Conservation (phyloP, 768 basidiomycete genomes). For the Amanita phalloides region DNA sequence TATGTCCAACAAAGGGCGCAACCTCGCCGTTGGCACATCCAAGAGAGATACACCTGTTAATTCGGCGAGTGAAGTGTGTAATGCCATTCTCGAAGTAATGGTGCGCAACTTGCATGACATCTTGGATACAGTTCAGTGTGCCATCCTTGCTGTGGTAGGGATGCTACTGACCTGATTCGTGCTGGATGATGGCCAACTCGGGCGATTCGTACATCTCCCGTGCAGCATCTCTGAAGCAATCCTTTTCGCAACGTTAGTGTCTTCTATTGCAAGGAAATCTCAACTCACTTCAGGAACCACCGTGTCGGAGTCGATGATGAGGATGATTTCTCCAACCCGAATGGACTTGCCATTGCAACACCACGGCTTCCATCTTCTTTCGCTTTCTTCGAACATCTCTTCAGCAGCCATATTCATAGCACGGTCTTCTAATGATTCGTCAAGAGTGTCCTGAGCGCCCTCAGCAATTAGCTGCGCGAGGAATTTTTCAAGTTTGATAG, state of each 20-base stretch:
- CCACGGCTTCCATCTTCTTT: constrained; percentile 51
- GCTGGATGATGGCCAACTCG: constrained; percentile 82
- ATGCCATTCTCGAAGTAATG: constrained; percentile 90
- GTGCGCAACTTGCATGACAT: constrained; percentile 82
- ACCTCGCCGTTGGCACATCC: constrained; percentile 75
- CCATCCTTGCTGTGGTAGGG: not conserved
- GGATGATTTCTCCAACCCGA: constrained; percentile 67
- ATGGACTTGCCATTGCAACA: constrained; percentile 65
- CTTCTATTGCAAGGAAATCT: no score
- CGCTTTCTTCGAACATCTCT: constrained; percentile 55
- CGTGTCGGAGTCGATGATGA: constrained; percentile 76
- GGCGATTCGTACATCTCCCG: constrained; percentile 73
- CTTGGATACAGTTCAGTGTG: constrained; percentile 15
- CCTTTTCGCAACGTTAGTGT: constrained; percentile 20
- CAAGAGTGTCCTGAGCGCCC: constrained; percentile 27
- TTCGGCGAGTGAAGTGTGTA: constrained; percentile 82
- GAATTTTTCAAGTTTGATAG: constrained; percentile 48
- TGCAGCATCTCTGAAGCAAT: constrained; percentile 85
- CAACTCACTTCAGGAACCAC: constrained; percentile 53
- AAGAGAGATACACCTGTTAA: constrained; percentile 74
- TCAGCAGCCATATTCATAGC: constrained; percentile 68
- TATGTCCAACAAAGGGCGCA: constrained; percentile 78
- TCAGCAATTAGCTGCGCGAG: constrained; percentile 34
- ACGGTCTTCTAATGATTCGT: constrained; percentile 56
- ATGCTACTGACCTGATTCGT: constrained; percentile 51